Conservation (phyloP, 2,329 filamentous ascomycete genomes). For the Scorias spongiosa region DNA sequence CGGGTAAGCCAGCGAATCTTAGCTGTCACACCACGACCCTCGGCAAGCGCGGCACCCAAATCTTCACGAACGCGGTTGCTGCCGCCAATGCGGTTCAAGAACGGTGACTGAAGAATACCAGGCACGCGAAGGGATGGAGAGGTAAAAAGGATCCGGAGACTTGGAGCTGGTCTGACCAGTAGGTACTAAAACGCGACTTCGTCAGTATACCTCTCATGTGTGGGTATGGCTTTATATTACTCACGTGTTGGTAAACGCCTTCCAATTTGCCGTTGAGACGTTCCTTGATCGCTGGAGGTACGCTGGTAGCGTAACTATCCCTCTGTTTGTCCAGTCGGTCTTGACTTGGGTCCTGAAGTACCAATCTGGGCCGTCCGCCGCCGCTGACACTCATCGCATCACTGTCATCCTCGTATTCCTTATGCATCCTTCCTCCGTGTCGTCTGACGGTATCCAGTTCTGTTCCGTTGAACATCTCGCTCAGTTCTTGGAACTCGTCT, state of each 20-base stretch:
- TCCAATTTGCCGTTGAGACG: slow-evolving; percentile 27
- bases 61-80: slow-evolving; percentile 37
- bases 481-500: slow-evolving; percentile 50
- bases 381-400: slow-evolving; percentile 22
- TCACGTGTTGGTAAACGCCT: slow-evolving; percentile 44
- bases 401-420: slow-evolving; percentile 34
- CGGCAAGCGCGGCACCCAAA: slow-evolving; percentile 44
- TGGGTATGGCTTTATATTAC: slow-evolving; percentile 9
- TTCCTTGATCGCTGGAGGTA: slow-evolving; percentile 7
- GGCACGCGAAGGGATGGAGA: slow-evolving; percentile 35
- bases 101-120: slow-evolving; percentile 33
- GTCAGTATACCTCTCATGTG: neutral
- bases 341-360: slow-evolving; percentile 33
- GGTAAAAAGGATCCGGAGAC: slow-evolving; percentile 34
- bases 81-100: slow-evolving; percentile 35
- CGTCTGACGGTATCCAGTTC: slow-evolving; percentile 51
- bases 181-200: slow-evolving; percentile 24
- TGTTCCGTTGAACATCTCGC: slow-evolving; percentile 52
- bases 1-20: slow-evolving; percentile 55
- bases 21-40: slow-evolving; percentile 57
- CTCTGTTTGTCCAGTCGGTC: slow-evolving; percentile 13
- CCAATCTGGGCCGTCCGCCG: slow-evolving; percentile 26
- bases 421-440: slow-evolving; percentile 49
- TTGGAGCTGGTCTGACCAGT: slow-evolving; percentile 31
- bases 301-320: slow-evolving; percentile 4